phyloP scores from a whole-genome alignment of 768 basidiomycete genomes.

The Hydnomerulius pinastri region DNA sequence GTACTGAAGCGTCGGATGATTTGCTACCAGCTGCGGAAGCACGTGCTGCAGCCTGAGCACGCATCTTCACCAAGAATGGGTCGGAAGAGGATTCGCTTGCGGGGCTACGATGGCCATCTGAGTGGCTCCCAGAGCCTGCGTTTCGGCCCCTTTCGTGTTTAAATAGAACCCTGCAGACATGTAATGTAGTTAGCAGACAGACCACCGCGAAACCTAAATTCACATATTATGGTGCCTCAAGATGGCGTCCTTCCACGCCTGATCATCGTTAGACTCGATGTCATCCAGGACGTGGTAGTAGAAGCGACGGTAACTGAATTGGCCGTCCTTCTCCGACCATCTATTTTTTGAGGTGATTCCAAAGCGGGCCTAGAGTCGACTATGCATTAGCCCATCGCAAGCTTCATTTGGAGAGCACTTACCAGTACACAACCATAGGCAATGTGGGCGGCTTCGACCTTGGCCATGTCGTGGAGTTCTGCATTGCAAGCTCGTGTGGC shows the following conservation, averaged over 20 bases:
- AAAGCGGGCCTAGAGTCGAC: slow-evolving; percentile 3
- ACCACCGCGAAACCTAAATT: neutral
- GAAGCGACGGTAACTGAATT: slow-evolving; percentile 2
- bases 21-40: no score
- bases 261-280: neutral
- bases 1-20: no score
- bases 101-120: no score
- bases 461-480: neutral
- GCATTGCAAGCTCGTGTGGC: neutral
- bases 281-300: slow-evolving; percentile 3
- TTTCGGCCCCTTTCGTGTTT: neutral
- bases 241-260: neutral
- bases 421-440: slow-evolving; percentile 5
- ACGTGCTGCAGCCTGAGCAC: neutral
- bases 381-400: neutral
- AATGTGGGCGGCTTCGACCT: slow-evolving; percentile 2
- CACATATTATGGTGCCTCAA: neutral
- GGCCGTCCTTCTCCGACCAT: slow-evolving; percentile 1
- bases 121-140: neutral
- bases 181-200: neutral
- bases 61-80: neutral
- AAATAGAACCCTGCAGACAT: neutral
- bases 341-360: neutral
- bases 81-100: no score
- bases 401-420: neutral